Evolutionary conservation across 2,329 filamentous ascomycete genomes (phyloP).

Genomic region (Colletotrichum euphorbiae): DNA sequence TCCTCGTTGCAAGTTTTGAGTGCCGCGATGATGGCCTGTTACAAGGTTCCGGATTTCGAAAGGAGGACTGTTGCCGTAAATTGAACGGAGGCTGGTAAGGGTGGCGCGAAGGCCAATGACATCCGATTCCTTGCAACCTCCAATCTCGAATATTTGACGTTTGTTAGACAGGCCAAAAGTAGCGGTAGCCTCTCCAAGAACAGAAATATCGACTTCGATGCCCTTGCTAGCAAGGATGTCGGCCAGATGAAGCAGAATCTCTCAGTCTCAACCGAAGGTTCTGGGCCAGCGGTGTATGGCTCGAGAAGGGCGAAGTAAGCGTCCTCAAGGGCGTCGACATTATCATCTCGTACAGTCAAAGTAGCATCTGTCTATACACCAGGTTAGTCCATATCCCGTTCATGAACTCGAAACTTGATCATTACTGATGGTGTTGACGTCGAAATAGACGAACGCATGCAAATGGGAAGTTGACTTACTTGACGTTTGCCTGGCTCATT

Average conservation of each 20-base stretch:
- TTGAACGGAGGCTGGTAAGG: conserved; percentile 35
- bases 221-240: conserved; percentile 38
- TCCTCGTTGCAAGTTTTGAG: conserved; percentile 39
- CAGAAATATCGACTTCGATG: conserved; percentile 26
- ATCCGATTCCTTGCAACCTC: conserved; percentile 38
- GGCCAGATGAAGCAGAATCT: conserved; percentile 35
- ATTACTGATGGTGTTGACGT: too few species aligned
- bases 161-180: conserved; percentile 30
- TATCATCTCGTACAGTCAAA: background rate
- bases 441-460: too few species aligned
- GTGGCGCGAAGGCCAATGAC: conserved; percentile 41
- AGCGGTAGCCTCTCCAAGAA: conserved; percentile 22
- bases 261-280: conserved; percentile 27
- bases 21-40: conserved; percentile 40
- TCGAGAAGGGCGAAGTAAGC: background rate
- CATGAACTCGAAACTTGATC: too few species aligned
- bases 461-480: background rate
- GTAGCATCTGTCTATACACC: background rate
- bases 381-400: background rate
- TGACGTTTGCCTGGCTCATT: conserved; percentile 19
- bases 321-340: conserved; percentile 8
- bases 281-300: background rate
- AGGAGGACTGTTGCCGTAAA: conserved; percentile 37
- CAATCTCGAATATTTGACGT: conserved; percentile 40
- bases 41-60: conserved; percentile 39